These are phyloP conservation scores for Phytopythium ostracodes DNA, from an alignment of 352 stramenopile genomes.

Conservation along the genomic window DNA sequence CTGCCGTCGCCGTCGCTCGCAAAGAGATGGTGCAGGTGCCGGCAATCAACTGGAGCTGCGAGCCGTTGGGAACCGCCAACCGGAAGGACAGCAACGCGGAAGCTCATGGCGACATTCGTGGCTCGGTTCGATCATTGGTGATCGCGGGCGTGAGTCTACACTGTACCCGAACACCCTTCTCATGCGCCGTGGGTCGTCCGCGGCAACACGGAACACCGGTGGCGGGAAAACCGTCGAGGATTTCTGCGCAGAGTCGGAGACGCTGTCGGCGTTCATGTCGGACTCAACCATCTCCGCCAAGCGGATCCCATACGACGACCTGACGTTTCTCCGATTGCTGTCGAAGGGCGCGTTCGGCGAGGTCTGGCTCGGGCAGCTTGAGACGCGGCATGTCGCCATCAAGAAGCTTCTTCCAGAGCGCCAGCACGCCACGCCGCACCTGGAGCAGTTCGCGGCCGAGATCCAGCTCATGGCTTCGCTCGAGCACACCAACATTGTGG, in stretches of 20 bases:
- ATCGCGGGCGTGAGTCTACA: background rate
- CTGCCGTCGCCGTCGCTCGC: background rate
- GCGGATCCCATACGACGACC: constrained; percentile 56
- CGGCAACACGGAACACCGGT: background rate
- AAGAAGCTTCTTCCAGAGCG: constrained; percentile 68
- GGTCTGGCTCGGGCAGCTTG: constrained; percentile 62
- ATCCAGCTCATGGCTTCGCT: constrained; percentile 69
- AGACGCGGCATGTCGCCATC: constrained; percentile 68
- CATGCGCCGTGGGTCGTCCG: background rate
- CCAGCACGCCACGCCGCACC: constrained; percentile 33
- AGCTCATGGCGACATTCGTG: background rate
- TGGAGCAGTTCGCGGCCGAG: constrained; percentile 70
- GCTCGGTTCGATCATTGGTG: background rate
- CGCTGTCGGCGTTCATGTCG: constrained; percentile 43
- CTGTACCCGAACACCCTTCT: background rate
- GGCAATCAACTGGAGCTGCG: background rate
- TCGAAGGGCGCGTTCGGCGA: constrained; percentile 72
- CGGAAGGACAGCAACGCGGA: background rate
- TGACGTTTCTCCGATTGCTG: constrained; percentile 59
- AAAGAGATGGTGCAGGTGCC: background rate
- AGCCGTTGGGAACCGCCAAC: background rate
- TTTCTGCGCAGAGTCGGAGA: constrained; percentile 58
- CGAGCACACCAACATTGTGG: constrained; percentile 75
- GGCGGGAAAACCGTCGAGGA: constrained; percentile 49
- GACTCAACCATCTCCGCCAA: constrained; percentile 46